Conservation (phyloP, 208 protist species). For the Tritrichomonas foetus region DNA sequence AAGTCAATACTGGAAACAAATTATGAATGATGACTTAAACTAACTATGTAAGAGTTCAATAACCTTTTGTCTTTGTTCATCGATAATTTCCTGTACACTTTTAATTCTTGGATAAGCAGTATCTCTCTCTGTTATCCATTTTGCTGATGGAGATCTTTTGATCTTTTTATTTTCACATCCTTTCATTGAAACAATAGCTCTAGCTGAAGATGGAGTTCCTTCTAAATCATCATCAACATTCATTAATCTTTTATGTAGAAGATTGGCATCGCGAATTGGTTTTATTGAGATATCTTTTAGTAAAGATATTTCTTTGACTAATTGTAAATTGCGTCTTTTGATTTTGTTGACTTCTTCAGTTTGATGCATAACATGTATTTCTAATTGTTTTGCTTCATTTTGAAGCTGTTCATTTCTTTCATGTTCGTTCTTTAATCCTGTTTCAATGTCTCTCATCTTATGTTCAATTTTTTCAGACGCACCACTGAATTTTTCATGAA, state of each 20-base stretch:
- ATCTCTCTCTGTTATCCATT: not conserved
- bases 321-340: not conserved
- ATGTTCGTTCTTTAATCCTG: not conserved
- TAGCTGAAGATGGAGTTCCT: not conserved
- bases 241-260: not conserved
- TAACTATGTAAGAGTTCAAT: no score
- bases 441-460: not conserved
- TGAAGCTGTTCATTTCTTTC: slow-evolving; percentile 19
- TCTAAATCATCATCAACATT: not conserved
- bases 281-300: not conserved
- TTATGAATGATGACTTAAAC: no score
- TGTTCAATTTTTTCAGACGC: not conserved
- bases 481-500: not conserved
- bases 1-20: no score
- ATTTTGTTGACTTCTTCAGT: not conserved
- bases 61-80: not conserved
- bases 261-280: not conserved
- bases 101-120: not conserved
- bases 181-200: not conserved
- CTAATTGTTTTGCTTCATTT: not conserved
- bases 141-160: slow-evolving; percentile 8
- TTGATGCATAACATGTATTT: not conserved
- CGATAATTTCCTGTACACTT: not conserved
- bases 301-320: not conserved
- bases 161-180: not conserved